Conservation (phyloP, 139 green algal genomes). For the Haematococcus lacustris region DNA sequence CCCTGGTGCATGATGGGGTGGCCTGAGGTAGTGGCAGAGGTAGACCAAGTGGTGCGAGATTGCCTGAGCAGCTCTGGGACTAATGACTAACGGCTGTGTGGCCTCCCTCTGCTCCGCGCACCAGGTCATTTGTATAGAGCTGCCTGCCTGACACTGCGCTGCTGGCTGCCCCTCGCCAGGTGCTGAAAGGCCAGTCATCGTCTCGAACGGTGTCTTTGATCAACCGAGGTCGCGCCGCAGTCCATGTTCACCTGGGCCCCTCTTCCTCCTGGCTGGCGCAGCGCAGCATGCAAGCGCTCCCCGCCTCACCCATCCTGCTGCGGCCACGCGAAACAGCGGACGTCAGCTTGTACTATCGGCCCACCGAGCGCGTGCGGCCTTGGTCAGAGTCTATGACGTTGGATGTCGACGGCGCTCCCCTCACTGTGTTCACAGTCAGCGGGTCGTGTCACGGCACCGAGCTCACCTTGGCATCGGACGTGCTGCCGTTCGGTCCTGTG, state of each 20-base stretch:
- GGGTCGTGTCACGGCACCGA: slow-evolving; percentile 66
- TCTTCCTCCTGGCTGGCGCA: no score
- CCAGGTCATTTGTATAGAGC: no score
- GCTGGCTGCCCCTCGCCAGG: no score
- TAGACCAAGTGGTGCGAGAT: no score
- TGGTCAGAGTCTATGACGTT: slow-evolving; percentile 56
- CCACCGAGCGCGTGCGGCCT: slow-evolving; percentile 22
- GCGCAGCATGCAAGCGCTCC: slow-evolving; percentile 43
- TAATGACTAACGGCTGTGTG: no score
- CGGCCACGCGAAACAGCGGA: slow-evolving; percentile 38
- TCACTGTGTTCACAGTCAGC: slow-evolving; percentile 24
- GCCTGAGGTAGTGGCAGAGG: no score
- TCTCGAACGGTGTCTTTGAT: slow-evolving; percentile 36
- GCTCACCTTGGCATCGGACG: slow-evolving; percentile 56
- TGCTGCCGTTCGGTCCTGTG: slow-evolving; percentile 66
- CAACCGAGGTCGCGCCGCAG: slow-evolving; percentile 55
- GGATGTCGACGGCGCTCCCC: slow-evolving; percentile 35
- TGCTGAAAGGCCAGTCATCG: slow-evolving; percentile 7
- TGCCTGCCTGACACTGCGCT: no score
- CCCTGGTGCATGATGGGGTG: no score
- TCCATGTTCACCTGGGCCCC: neutral
- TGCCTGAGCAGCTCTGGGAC: no score
- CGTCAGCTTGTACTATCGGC: slow-evolving; percentile 57
- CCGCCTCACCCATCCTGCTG: slow-evolving; percentile 25
- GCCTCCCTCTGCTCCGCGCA: no score